A percentile compares a stretch with the other conserved stretches of the same genome.
Conservation (phyloP, 2,329 filamentous ascomycete species). For the Epichloe elymi region DNA sequence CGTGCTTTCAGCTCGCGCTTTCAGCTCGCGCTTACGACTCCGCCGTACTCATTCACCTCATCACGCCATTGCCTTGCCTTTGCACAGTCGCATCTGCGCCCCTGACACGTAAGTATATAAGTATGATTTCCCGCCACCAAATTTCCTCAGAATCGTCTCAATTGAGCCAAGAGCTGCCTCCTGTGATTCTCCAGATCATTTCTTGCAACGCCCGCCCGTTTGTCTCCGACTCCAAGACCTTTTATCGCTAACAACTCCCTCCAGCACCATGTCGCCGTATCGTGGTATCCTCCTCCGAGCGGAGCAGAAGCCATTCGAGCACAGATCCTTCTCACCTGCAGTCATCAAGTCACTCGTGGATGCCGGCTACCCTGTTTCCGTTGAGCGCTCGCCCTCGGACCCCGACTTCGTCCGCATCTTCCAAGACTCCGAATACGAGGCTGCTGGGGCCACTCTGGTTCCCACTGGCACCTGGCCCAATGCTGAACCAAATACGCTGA, state of each 20-base stretch:
- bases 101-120: neutral
- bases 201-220: neutral
- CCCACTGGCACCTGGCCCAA: constrained; percentile 54
- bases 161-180: neutral
- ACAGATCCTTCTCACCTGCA: constrained; percentile 29
- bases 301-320: constrained; percentile 29
- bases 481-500: constrained; percentile 54
- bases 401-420: constrained; percentile 42
- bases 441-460: constrained; percentile 51
- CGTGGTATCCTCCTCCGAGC: constrained; percentile 38
- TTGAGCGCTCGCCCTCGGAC: constrained; percentile 38
- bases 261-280: constrained; percentile 15
- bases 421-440: constrained; percentile 46
- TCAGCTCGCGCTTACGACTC: neutral
- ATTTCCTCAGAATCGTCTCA: neutral
- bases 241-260: neutral
- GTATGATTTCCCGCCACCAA: neutral
- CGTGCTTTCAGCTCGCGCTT: neutral
- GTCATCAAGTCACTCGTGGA: constrained; percentile 43
- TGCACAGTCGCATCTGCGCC: neutral
- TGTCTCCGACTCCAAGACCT: neutral
- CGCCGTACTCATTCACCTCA: neutral
- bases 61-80: neutral
- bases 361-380: constrained; percentile 54
- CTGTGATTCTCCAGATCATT: neutral